Percentiles rank a stretch among this genome's conserved stretches.
Evolutionary conservation across 768 basidiomycete species (phyloP).

Genomic region (Lanmaoa rubissima): DNA sequence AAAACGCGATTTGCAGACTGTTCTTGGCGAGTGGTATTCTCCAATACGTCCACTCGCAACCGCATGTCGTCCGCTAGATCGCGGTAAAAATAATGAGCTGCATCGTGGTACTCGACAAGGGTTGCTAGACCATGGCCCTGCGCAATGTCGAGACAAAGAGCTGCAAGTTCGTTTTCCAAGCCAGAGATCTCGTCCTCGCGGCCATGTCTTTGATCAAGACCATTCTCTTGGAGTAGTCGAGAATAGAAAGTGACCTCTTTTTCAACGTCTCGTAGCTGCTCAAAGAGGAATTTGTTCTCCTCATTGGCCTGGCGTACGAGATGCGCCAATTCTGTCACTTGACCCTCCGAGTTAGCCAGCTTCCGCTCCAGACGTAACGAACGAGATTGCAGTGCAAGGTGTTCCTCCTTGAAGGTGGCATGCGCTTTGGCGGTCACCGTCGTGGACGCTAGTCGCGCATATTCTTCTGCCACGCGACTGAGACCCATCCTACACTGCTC

Average conservation of each 20-base stretch:
- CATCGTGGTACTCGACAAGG: conserved; percentile 17
- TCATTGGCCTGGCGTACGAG: conserved; percentile 59
- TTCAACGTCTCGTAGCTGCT: conserved; percentile 18
- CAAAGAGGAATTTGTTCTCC: conserved; percentile 44
- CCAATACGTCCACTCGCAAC: conserved; percentile 7
- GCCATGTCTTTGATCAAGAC: neutral
- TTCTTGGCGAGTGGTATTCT: conserved; percentile 15
- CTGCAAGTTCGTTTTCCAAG: conserved; percentile 21
- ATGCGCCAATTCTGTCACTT: conserved; percentile 61
- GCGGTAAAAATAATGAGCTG: conserved; percentile 38
- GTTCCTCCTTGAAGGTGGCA: conserved; percentile 40
- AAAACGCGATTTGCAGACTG: conserved; percentile 19
- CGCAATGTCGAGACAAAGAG: conserved; percentile 17
- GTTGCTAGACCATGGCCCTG: conserved; percentile 7
- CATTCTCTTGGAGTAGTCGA: conserved; percentile 9
- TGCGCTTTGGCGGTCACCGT: conserved; percentile 40
- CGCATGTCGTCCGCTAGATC: conserved; percentile 37
- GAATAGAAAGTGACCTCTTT: conserved; percentile 19
- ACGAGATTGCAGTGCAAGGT: conserved; percentile 39
- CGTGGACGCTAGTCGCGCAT: conserved; percentile 46
- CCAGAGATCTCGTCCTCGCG: neutral
- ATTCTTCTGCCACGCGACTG: conserved; percentile 49
- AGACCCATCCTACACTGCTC: conserved; percentile 49
- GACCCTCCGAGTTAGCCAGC: conserved; percentile 63
- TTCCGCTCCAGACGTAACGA: conserved; percentile 62